phyloP scores from a whole-genome alignment of 129 eudicot genomes.

The Lactuca saligna region DNA sequence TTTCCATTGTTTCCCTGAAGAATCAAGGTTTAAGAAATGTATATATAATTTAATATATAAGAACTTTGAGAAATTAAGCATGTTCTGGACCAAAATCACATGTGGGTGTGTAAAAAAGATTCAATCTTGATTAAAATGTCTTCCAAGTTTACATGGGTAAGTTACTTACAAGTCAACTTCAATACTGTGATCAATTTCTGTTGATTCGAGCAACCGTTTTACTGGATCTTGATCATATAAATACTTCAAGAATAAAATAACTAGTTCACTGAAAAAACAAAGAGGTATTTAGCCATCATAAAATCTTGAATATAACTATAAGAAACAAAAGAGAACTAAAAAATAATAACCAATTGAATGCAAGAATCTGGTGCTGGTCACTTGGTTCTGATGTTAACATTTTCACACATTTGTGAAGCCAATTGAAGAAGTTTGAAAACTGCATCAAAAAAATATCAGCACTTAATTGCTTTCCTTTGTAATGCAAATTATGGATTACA shows the following conservation, averaged over 20 bases:
- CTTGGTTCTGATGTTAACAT: slow-evolving; percentile 91
- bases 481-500: background rate
- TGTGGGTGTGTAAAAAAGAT: slow-evolving; percentile 9
- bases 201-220: slow-evolving; percentile 58
- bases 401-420: slow-evolving; percentile 92
- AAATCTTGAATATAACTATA: slow-evolving; percentile 8
- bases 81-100: slow-evolving; percentile 9
- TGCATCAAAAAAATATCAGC: slow-evolving; percentile 38
- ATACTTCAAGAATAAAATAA: slow-evolving; percentile 78
- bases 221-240: slow-evolving; percentile 94
- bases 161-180: slow-evolving; percentile 75
- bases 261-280: slow-evolving; percentile 77
- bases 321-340: background rate
- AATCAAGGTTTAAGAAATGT: slow-evolving; percentile 2
- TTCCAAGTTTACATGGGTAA: slow-evolving; percentile 15
- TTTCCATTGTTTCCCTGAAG: slow-evolving; percentile 68
- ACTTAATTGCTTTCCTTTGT: slow-evolving; percentile 41
- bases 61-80: slow-evolving; percentile 3
- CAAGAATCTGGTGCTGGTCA: slow-evolving; percentile 73
- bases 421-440: slow-evolving; percentile 93
- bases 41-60: background rate
- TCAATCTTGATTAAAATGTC: slow-evolving; percentile 7
- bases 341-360: slow-evolving; percentile 67
- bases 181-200: slow-evolving; percentile 51
- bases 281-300: slow-evolving; percentile 4